Evolutionary conservation across 305 asterid genomes (phyloP), one percentile per base, ranked within the genome.

Genomic region (Striga hermonthica): DNA sequence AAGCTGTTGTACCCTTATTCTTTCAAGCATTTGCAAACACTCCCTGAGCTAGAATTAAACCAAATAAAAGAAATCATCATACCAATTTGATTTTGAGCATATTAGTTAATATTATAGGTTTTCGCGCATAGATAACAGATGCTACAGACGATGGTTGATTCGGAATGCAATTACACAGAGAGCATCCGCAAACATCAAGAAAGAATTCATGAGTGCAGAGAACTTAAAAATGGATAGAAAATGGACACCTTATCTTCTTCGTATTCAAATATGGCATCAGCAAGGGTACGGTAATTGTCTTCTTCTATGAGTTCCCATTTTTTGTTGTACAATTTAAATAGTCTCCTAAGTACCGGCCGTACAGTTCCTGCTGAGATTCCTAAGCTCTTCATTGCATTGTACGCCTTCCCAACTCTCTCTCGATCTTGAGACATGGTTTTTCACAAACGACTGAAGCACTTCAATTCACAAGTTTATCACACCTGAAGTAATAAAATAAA

Each of bases 251-350:
- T 53, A 6, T 79, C 81, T 4, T 80, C 85, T 40, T 66, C 69
- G 4, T 13, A 9, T 13, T 80, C 82, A 36, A 80, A 76, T 50
- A 80, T 80, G 43, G 82, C 77, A 78, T 80, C 84, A 60, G 68
- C 80, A 39, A 83, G 82, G 0, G 75, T 59, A 38, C 79, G 76
- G 6, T 76, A 83, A 35, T 74, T 80, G 9, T 78, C 82, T 34
- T 72, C 88, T 73, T 80, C 88, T n/a, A 83, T 83, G 12, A 66
- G 75, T 4, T 35, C 53, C 88, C 85, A 83, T 0, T 70, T 45
- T 4, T 22, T 9, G 39, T 57, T 3, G 22, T 74, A 83, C 70
- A 83, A 36, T 56, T 61, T 62, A 16, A 60, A 14, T 14, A 83
- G 73, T 9, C 67, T 61, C 73, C 48, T 75, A 60, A 82, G 83